A percentile compares a stretch with the other conserved stretches of the same genome.
Evolutionary conservation across 768 basidiomycete genomes (phyloP).

Genomic region (Leucogyrophana mollusca): DNA sequence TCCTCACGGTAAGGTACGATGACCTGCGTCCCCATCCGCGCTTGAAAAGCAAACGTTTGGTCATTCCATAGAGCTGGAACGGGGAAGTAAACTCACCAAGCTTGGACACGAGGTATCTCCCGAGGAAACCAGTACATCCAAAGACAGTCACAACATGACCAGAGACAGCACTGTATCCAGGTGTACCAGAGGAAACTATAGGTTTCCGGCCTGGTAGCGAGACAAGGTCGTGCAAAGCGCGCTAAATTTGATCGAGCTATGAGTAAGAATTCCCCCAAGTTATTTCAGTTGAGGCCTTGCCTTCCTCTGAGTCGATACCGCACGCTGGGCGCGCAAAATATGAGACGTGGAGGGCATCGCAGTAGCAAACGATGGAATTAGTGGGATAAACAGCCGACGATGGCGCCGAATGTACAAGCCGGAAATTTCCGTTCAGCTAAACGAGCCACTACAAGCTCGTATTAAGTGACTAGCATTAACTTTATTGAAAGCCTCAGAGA

Average conservation of each 20-base stretch:
- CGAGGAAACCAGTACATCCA: slow-evolving; percentile 94
- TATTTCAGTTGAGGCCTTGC: slow-evolving; percentile 24
- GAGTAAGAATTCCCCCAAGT: not conserved
- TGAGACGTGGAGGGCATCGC: slow-evolving; percentile 45
- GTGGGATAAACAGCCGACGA: slow-evolving; percentile 9
- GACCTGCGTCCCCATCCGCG: slow-evolving; percentile 90
- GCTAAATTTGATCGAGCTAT: slow-evolving; percentile 39
- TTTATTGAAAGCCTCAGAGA: too few relatives aligned
- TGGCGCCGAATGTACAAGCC: slow-evolving; percentile 12
- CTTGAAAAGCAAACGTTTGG: slow-evolving; percentile 35
- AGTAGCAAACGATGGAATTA: slow-evolving; percentile 5
- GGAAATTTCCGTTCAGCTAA: slow-evolving; percentile 21
- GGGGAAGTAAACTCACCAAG: slow-evolving; percentile 57
- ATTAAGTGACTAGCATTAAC: too few relatives aligned
- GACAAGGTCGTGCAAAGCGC: slow-evolving; percentile 71
- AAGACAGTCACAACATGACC: slow-evolving; percentile 97
- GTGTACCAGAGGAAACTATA: slow-evolving; percentile 71
- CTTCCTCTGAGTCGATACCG: slow-evolving; percentile 45
- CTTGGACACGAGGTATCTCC: slow-evolving; percentile 91
- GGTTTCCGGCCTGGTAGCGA: slow-evolving; percentile 61
- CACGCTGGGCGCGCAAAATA: slow-evolving; percentile 53
- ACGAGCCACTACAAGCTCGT: not conserved
- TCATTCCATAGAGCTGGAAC: slow-evolving; percentile 7
- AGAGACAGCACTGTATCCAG: slow-evolving; percentile 82
- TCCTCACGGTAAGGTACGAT: slow-evolving; percentile 94